Base-by-base conservation (phyloP, 495 filamentous ascomycete genomes). In the Aspergillus sclerotioniger region DNA sequence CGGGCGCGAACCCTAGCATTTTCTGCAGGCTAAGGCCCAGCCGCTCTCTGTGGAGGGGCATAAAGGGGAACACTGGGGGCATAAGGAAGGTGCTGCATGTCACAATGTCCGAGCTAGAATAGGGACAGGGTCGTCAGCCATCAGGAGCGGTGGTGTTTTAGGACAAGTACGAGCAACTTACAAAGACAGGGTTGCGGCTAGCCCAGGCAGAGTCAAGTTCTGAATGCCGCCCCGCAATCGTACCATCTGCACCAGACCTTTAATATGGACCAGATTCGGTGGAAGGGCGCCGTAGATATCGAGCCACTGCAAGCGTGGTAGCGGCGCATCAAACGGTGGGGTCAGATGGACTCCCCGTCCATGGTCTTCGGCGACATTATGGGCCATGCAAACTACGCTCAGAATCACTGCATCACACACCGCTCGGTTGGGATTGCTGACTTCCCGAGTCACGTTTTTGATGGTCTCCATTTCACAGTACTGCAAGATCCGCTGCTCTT, bases 361-460 rank as follows among this genome's bases (percentile, higher is more conserved):
- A 21, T 25, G 39, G n/a, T 37, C 16, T 10, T 69, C 61, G 0
- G 71, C 63, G n/a, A 62, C 63, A 57, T 74, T 74, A 59, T 77
- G 72, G 10, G 72, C 72, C 73, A 78, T 73, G 48, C 72, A 74
- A 16, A 76, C 67, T 0, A 78, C 73, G 33, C 72, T 74, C 4
- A 75, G 62, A 17, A 78, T 60, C 0, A 78, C 61, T 0, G 70
- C 70, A 61, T 78, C 74, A 17, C 66, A 70, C 2, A 70, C 51
- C 1, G 67, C 72, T 7, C 72, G 70, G 8, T 51, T 56, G 0
- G 71, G 69, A 43, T 74, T 64, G 12, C 53, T 60, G 39, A 78
- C 61, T 6, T 75, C 70, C 25, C 62, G 49, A 12, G 67, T 76
- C 28, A 78, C 72, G 62, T 70, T 56, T 48, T 69, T 60, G 59